These are phyloP conservation scores for Rhypophila decipiens DNA, from an alignment of 495 filamentous ascomycete species.

Conservation along the genomic window DNA sequence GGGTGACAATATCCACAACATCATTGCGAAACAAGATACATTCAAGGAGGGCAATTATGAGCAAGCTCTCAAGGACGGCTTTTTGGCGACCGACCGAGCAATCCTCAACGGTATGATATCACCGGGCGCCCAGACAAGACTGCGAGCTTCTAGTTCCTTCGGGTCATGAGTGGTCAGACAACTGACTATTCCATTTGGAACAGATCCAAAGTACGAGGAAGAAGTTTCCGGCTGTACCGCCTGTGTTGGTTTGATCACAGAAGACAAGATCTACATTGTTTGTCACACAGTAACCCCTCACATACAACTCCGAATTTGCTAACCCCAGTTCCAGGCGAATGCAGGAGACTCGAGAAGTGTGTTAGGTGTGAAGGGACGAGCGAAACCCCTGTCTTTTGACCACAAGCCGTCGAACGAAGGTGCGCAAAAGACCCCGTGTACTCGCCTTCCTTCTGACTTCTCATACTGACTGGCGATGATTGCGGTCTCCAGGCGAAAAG, in stretches of 20 bases:
- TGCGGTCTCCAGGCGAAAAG: constrained; percentile 67
- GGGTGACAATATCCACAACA: constrained; percentile 88
- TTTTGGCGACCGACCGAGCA: constrained; percentile 90
- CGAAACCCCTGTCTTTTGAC: constrained; percentile 94
- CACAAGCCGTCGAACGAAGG: constrained; percentile 99
- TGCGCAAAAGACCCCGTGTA: constrained; percentile 24
- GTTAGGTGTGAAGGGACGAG: constrained; percentile 88
- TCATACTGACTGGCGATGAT: constrained; percentile 1
- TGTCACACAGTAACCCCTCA: constrained; percentile 11
- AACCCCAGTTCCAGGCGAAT: constrained; percentile 61
- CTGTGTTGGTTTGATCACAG: constrained; percentile 78
- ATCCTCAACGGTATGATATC: constrained; percentile 76
- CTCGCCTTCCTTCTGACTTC: background rate
- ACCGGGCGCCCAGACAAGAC: constrained; percentile 1
- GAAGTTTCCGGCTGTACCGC: constrained; percentile 98
- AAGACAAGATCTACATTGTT: constrained; percentile 91
- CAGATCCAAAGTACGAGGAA: constrained; percentile 93
- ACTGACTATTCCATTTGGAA: constrained; percentile 3
- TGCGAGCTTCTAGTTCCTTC: background rate
- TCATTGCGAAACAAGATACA: constrained; percentile 86
- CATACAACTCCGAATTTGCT: constrained; percentile 6
- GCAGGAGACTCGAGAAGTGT: constrained; percentile 93
- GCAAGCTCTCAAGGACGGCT: constrained; percentile 94
- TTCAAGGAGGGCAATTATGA: constrained; percentile 89
- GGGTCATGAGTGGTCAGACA: too few species aligned